Percentiles rank a stretch among this genome's conserved stretches.
These are phyloP conservation scores for Podospora pseudoanserina DNA, from an alignment of 495 filamentous ascomycete genomes.

Conservation along the genomic window DNA sequence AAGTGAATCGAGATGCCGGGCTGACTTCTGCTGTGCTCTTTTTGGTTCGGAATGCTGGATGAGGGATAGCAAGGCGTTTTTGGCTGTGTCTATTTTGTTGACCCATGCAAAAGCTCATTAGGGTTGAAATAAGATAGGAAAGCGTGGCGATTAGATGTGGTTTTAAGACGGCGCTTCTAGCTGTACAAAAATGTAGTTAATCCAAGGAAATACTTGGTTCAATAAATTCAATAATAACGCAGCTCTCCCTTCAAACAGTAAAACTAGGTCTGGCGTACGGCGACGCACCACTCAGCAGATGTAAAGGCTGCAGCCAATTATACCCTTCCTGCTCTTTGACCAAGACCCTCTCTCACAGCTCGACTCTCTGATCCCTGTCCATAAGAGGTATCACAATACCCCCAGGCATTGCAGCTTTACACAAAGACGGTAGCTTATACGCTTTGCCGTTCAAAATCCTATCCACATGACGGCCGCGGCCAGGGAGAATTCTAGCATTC, in stretches of 20 bases:
- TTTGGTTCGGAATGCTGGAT: conserved; percentile 13
- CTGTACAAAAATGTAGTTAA: not conserved
- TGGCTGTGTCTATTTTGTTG: not conserved
- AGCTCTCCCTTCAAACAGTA: too few species aligned
- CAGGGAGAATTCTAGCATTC: not conserved
- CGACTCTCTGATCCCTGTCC: not conserved
- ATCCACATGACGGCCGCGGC: not conserved
- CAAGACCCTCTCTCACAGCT: not conserved
- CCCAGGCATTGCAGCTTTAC: not conserved
- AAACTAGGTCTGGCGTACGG: too few species aligned
- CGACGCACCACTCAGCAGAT: too few species aligned
- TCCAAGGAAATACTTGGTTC: not conserved
- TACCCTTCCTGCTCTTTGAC: too few species aligned
- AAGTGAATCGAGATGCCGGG: conserved; percentile 3
- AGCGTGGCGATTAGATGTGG: not conserved
- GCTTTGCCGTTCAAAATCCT: not conserved
- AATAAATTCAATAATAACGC: not conserved
- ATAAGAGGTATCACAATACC: not conserved
- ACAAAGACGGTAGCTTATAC: too few species aligned
- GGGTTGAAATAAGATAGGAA: not conserved
- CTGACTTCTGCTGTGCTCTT: conserved; percentile 30
- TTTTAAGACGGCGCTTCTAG: not conserved
- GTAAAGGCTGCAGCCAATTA: too few species aligned
- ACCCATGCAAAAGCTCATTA: not conserved
- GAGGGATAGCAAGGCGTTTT: conserved; percentile 8